Conservation (phyloP, 139 green algal species). For the Yamagishiella unicocca region DNA sequence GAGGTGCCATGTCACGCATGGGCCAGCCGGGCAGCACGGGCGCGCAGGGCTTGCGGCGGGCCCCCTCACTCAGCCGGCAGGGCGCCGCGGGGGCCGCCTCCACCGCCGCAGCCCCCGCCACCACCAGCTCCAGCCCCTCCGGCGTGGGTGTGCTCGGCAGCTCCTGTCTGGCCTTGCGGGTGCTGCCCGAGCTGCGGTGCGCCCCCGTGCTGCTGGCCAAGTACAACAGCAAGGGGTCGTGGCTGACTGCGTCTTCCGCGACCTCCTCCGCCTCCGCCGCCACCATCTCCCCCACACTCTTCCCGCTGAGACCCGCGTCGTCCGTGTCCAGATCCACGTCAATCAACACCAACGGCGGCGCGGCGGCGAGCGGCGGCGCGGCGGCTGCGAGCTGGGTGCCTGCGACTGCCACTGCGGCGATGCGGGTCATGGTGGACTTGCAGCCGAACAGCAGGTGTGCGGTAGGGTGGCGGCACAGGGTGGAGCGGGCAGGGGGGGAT, state of each 20-base stretch:
- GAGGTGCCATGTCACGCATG: no score
- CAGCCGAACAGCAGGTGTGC: slow-evolving; percentile 51
- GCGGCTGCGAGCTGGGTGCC: not conserved
- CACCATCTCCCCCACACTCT: not conserved
- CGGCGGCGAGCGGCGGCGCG: no score
- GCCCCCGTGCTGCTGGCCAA: slow-evolving; percentile 59
- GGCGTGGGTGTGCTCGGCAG: not conserved
- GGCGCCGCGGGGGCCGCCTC: not conserved
- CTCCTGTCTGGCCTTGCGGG: slow-evolving; percentile 22
- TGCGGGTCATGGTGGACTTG: slow-evolving; percentile 60
- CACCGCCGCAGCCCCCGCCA: not conserved
- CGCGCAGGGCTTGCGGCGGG: not conserved
- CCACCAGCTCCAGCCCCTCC: not conserved
- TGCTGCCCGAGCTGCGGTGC: slow-evolving; percentile 46
- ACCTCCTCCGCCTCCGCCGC: not conserved
- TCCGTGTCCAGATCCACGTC: no score
- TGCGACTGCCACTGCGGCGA: not conserved
- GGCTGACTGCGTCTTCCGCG: not conserved
- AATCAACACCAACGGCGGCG: no score
- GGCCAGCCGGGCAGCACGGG: no score
- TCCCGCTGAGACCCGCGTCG: no score
- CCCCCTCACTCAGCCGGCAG: not conserved
- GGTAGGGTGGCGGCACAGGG: no score
- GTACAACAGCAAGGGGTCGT: slow-evolving; percentile 53
- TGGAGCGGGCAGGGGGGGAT: not conserved